phyloP scores from a whole-genome alignment of 2,329 filamentous ascomycete genomes.

The Neoarthrinium moseri region DNA sequence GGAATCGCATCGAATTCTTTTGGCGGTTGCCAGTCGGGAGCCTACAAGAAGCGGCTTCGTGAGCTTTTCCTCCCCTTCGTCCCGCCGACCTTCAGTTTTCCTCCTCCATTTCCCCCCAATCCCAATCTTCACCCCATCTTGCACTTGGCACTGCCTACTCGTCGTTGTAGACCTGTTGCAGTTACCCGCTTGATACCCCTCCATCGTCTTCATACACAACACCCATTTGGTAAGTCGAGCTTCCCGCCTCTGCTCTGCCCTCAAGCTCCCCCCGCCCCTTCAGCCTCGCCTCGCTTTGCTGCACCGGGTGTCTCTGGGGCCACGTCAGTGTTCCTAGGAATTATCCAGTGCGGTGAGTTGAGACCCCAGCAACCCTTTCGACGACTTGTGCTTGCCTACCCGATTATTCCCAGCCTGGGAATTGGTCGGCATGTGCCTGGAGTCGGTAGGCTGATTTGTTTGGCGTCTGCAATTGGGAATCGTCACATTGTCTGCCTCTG shows the following conservation, averaged over 20 bases:
- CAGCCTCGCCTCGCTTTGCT: slow-evolving; percentile 9
- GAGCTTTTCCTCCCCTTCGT: slow-evolving; percentile 9
- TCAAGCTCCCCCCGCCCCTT: background rate
- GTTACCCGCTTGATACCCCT: slow-evolving; percentile 8
- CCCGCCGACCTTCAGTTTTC: slow-evolving; percentile 4
- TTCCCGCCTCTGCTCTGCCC: background rate
- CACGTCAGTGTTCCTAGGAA: no score
- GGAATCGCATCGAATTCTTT: slow-evolving; percentile 15
- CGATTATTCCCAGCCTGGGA: no score
- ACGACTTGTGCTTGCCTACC: no score
- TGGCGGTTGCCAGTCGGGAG: background rate
- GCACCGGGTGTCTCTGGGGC: no score
- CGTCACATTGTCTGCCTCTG: no score
- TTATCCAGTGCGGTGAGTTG: no score
- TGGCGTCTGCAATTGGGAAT: no score
- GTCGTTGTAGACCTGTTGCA: background rate
- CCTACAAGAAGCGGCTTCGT: slow-evolving; percentile 6
- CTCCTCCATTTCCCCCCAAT: background rate
- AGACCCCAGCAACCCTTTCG: no score
- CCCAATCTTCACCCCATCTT: background rate
- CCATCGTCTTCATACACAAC: slow-evolving; percentile 9
- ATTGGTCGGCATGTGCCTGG: no score
- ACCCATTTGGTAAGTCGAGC: slow-evolving; percentile 10
- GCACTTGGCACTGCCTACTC: background rate
- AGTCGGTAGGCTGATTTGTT: no score